Evolutionary conservation across 208 protist species (phyloP), one percentile per base, ranked within the genome.

Genomic region (Crithidia acanthocephali): DNA sequence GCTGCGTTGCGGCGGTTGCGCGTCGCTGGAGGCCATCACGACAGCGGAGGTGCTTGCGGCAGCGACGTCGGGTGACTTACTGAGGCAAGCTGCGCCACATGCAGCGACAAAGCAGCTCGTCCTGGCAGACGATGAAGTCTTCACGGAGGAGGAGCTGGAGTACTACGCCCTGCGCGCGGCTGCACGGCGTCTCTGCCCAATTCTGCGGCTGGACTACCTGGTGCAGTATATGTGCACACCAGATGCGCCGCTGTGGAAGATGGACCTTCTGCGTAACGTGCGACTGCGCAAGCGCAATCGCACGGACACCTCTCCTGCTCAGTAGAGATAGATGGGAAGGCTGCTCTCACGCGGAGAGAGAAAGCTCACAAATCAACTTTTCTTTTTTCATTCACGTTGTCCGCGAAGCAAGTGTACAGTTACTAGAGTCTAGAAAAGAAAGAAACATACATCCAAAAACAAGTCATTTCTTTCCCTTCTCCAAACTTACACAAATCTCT

Each of bases 151-250:
- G 30, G 79, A 88, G 66, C 55, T 93, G 48, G 77, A 85, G 35
- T 37, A 68, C 20, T 64, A 87, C 16, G 50, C 73, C 16, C 35
- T 56, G 40, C n/a, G 48, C n/a, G 42, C 61, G 9, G 20, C 22
- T 25, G 27, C 27, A 32, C 22, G 65, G 15, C 68, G 48, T 30
- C 37, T n/a, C 33, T 52, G 63, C 47, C 72, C 72, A 22, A 81
- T 93, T 20, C 56, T 88, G 13, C 77, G 75, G 18, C 51, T 93
- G 25, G 85, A 94, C 27, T 94, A 91, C 61, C 30, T 94, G 40
- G 80, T 88, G 10, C 81, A 92, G 48, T 88, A 62, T 57, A 58
- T 94, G 51, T 92, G 80, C 72, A 44, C 74, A 11, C 48, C 76
- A 55, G 63, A 64, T 25, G 75, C 83, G 16, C 53, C 71, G 5